Conservation (phyloP, 768 basidiomycete species). For the Trametes cingulata region DNA sequence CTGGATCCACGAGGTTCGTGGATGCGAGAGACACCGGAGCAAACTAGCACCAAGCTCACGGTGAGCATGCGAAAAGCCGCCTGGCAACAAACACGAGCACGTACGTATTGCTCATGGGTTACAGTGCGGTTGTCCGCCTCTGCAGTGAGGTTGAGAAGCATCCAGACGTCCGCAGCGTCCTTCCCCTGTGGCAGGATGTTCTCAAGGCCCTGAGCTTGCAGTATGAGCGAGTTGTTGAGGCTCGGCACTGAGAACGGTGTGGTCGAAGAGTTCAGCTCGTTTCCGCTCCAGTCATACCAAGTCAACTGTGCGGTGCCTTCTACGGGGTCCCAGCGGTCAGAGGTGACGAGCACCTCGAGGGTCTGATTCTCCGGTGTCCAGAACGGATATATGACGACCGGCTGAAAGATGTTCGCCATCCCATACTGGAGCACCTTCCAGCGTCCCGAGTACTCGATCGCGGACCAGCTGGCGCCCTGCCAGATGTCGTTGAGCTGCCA, state of each 20-base stretch:
- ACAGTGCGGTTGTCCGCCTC: conserved; percentile 39
- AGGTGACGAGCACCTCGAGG: conserved; percentile 51
- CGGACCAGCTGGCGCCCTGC: conserved; percentile 59
- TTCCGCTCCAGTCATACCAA: conserved; percentile 60
- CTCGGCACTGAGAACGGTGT: conserved; percentile 45
- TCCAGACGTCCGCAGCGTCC: conserved; percentile 47
- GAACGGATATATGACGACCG: conserved; percentile 55
- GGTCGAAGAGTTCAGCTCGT: conserved; percentile 38
- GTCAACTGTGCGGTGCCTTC: conserved; percentile 49
- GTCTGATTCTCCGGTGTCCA: conserved; percentile 52
- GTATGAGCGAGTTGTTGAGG: conserved; percentile 52
- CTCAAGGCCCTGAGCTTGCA: conserved; percentile 41
- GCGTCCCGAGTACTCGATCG: conserved; percentile 56
- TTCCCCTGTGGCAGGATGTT: conserved; percentile 47
- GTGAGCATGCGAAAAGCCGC: neutral
- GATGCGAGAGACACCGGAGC: conserved; percentile 50
- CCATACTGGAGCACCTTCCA: conserved; percentile 63
- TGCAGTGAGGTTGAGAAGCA: conserved; percentile 52
- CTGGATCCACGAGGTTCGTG: conserved; percentile 51
- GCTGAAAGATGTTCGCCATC: conserved; percentile 44
- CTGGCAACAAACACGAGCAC: conserved; percentile 28
- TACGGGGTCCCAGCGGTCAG: conserved; percentile 51
- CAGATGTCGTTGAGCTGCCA: conserved; percentile 66
- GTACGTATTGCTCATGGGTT: conserved; percentile 54
- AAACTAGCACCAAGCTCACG: conserved; percentile 39